Conservation (phyloP, 2,329 filamentous ascomycete species). For the Magnaporthiopsis rhizophila region DNA sequence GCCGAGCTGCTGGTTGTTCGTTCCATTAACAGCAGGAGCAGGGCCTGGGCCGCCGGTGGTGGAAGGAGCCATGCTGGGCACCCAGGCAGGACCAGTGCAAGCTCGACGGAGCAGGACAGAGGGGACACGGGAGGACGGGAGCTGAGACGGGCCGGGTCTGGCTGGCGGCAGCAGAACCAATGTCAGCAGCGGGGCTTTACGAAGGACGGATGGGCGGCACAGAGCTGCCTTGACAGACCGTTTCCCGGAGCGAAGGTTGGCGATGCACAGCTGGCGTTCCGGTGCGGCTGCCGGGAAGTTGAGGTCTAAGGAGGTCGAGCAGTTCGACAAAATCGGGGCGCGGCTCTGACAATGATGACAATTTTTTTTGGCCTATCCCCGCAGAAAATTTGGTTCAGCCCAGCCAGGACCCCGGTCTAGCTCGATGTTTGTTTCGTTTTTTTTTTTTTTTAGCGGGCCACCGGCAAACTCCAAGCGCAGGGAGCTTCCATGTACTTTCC, state of each 20-base stretch:
- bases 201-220: too few species aligned
- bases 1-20: too few species aligned
- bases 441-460: neutral
- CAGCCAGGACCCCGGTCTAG: neutral
- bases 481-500: neutral
- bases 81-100: too few species aligned
- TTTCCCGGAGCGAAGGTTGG: neutral
- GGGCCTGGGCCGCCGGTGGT: too few species aligned
- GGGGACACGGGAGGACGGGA: too few species aligned
- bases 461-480: neutral
- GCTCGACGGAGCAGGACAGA: too few species aligned
- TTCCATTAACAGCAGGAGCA: too few species aligned
- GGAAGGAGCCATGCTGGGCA: too few species aligned
- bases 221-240: neutral
- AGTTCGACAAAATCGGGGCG: neutral
- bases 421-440: neutral
- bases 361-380: neutral
- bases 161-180: too few species aligned
- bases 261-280: neutral
- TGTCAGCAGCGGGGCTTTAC: too few species aligned
- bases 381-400: constrained; percentile 5
- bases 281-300: neutral
- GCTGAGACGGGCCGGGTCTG: too few species aligned
- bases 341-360: constrained; percentile 1
- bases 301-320: neutral